These are phyloP conservation scores for Rhamnella rubrinervis DNA, from an alignment of 331 rosid species.

Conservation along the genomic window DNA sequence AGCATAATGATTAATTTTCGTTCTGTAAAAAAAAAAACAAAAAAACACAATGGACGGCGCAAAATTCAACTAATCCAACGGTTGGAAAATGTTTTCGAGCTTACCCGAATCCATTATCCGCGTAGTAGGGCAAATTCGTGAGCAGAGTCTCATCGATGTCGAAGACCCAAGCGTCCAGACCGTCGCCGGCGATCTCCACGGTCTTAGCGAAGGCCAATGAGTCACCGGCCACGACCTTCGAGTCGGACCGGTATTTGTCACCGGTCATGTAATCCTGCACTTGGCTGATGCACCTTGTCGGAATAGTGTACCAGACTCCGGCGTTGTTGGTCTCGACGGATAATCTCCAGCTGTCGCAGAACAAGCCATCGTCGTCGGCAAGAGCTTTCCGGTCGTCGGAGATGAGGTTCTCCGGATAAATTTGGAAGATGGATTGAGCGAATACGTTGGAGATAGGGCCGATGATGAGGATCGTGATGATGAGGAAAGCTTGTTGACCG, in stretches of 20 bases:
- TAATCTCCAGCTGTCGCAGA: constrained; percentile 86
- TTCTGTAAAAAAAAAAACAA: too few species aligned
- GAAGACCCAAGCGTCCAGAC: constrained; percentile 82
- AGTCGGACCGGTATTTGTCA: constrained; percentile 47
- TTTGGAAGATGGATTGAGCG: constrained; percentile 29
- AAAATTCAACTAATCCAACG: not conserved
- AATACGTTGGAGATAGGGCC: constrained; percentile 3
- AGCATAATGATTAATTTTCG: too few species aligned
- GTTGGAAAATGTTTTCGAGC: constrained; percentile 4
- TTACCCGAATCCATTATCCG: constrained; percentile 62
- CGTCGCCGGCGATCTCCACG: constrained; percentile 36
- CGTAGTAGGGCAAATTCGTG: constrained; percentile 66
- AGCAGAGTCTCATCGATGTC: constrained; percentile 86
- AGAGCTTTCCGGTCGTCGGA: constrained; percentile 15
- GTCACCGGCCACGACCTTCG: constrained; percentile 24
- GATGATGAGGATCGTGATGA: constrained; percentile 21
- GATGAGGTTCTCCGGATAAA: constrained; percentile 31
- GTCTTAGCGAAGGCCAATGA: constrained; percentile 44
- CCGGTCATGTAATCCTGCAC: constrained; percentile 62
- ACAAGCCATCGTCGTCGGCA: constrained; percentile 17
- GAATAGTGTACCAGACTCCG: constrained; percentile 57
- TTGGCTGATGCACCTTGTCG: constrained; percentile 40
- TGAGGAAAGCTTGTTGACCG: not conserved
- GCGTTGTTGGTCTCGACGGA: constrained; percentile 75
- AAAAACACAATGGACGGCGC: too few species aligned